Conservation (phyloP, 2,329 filamentous ascomycete species). For the Hypoxylon sp. region DNA sequence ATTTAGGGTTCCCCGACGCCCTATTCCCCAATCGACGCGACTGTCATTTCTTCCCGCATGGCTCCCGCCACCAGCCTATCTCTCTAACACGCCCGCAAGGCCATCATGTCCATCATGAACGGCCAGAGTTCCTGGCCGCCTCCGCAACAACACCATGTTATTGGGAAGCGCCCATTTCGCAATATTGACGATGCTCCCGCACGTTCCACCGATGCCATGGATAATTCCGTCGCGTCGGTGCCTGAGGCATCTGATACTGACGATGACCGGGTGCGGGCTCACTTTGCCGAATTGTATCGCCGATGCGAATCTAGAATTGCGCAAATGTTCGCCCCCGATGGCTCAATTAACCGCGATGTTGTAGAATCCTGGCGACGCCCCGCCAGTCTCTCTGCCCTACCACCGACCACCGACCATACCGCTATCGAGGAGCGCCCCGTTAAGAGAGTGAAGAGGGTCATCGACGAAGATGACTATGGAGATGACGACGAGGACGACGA, state of each 20-base stretch:
- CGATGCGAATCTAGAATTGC: slow-evolving; percentile 83
- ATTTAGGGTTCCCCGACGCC: slow-evolving; percentile 64
- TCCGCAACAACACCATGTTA: slow-evolving; percentile 65
- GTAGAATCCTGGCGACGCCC: slow-evolving; percentile 69
- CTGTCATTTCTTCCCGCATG: slow-evolving; percentile 68
- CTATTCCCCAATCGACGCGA: slow-evolving; percentile 66
- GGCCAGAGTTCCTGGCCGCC: slow-evolving; percentile 76
- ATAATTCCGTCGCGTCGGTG: slow-evolving; percentile 66
- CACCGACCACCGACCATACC: slow-evolving; percentile 71
- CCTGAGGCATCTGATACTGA: slow-evolving; percentile 75
- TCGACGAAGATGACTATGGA: slow-evolving; percentile 88
- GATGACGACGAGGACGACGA: slow-evolving; percentile 86
- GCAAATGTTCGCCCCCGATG: slow-evolving; percentile 76
- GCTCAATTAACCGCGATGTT: slow-evolving; percentile 66
- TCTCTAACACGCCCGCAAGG: slow-evolving; percentile 64
- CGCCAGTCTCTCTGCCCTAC: slow-evolving; percentile 61
- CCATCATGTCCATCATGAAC: slow-evolving; percentile 77
- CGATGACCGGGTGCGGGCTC: slow-evolving; percentile 79
- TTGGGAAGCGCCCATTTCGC: slow-evolving; percentile 67
- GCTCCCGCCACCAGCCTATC: slow-evolving; percentile 66
- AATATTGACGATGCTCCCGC: slow-evolving; percentile 72
- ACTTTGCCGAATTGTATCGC: slow-evolving; percentile 84
- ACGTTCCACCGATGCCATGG: slow-evolving; percentile 67
- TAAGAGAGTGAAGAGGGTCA: slow-evolving; percentile 83
- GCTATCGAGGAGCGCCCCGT: slow-evolving; percentile 72